Conservation (phyloP, 805 yeast species). For the Wilhelminamyces savonicus region DNA sequence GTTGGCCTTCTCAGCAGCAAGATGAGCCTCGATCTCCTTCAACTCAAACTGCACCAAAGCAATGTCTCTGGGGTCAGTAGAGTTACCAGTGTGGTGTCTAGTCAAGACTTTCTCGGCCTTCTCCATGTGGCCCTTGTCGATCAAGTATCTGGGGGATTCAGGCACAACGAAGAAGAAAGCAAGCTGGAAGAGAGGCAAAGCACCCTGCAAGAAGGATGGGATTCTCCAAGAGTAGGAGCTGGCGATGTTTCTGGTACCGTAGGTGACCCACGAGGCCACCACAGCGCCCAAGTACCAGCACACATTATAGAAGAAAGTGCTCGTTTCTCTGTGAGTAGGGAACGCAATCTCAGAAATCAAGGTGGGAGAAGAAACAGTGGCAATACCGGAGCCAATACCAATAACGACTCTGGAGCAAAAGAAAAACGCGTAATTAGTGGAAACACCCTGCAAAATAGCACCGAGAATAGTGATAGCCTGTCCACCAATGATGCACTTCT, state of each 20-base stretch:
- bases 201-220: conserved; percentile 47
- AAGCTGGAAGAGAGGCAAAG: conserved; percentile 38
- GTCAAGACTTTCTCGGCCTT: conserved; percentile 38
- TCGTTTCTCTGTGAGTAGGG: conserved; percentile 29
- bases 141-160: conserved; percentile 43
- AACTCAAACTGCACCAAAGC: conserved; percentile 14
- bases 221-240: conserved; percentile 45
- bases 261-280: conserved; percentile 46
- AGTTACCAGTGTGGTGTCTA: conserved; percentile 36
- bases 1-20: conserved; percentile 31
- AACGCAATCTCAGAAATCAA: conserved; percentile 45
- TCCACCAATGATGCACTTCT: conserved; percentile 16
- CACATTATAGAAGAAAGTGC: conserved; percentile 39
- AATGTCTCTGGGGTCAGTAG: conserved; percentile 13
- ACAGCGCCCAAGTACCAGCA: conserved; percentile 52
- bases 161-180: conserved; percentile 34
- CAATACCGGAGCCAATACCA: conserved; percentile 41
- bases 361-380: conserved; percentile 41
- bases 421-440: conserved; percentile 31
- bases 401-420: conserved; percentile 40
- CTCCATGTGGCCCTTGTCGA: conserved; percentile 34
- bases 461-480: conserved; percentile 23
- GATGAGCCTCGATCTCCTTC: conserved; percentile 20
- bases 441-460: conserved; percentile 30
- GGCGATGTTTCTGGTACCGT: conserved; percentile 32